A percentile compares a stretch with the other conserved stretches of the same genome.
Evolutionary conservation across 2,329 filamentous ascomycete species (phyloP).

Genomic region (Epichloe glyceriae): DNA sequence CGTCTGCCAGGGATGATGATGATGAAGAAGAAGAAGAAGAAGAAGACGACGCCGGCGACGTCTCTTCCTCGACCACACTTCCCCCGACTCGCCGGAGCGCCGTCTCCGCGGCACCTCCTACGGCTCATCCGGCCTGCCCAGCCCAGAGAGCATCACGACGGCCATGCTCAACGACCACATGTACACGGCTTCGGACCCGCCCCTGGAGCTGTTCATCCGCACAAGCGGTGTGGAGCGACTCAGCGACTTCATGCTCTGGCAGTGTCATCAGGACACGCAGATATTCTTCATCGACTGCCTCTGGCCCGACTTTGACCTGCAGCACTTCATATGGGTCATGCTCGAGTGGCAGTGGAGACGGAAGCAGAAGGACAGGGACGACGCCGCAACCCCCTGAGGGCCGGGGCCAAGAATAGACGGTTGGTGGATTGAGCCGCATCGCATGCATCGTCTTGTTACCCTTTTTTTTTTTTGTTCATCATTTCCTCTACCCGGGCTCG

Average conservation of each 20-base stretch:
- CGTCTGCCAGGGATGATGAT: conserved; percentile 22
- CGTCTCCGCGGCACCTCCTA: conserved; percentile 20
- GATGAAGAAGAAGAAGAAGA: conserved; percentile 21
- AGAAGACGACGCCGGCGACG: conserved; percentile 34
- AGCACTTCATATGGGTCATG: conserved; percentile 83
- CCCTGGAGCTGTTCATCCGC: conserved; percentile 78
- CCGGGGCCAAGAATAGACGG: conserved; percentile 1
- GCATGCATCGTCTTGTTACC: background rate
- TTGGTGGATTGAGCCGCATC: background rate
- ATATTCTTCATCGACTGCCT: conserved; percentile 85
- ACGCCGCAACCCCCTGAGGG: conserved; percentile 13
- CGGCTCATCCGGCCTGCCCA: conserved; percentile 34
- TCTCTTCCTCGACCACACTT: conserved; percentile 43
- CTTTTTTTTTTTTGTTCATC: background rate
- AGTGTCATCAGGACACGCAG: conserved; percentile 84
- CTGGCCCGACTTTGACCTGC: conserved; percentile 93
- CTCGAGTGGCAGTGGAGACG: conserved; percentile 73
- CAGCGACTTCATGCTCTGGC: conserved; percentile 98
- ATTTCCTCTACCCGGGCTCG: too few relatives aligned
- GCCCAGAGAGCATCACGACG: conserved; percentile 76
- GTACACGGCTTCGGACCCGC: conserved; percentile 75
- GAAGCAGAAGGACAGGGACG: conserved; percentile 43
- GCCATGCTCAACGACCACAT: conserved; percentile 75
- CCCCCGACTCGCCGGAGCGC: conserved; percentile 39
- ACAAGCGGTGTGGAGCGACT: conserved; percentile 87